Conservation (phyloP, 2,329 filamentous ascomycete genomes). For the Fusarium beomiforme region DNA sequence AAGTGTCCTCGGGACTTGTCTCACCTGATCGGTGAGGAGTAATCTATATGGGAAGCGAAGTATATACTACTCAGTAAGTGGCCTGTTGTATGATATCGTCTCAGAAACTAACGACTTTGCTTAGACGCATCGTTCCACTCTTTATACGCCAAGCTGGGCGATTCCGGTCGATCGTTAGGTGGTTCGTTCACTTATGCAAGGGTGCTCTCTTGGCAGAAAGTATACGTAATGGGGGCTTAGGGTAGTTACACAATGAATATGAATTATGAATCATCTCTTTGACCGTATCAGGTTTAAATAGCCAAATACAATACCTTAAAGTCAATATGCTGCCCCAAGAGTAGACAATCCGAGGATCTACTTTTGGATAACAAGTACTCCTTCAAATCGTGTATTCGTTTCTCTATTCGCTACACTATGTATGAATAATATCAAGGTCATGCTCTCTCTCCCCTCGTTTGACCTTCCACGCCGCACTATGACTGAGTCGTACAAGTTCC, state of each 20-base stretch:
- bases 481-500: slow-evolving; percentile 32
- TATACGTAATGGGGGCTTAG: too few relatives aligned
- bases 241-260: too few relatives aligned
- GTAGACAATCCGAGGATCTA: too few relatives aligned
- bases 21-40: not conserved
- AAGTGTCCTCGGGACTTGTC: not conserved
- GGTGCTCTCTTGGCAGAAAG: not conserved
- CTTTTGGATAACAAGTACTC: too few relatives aligned
- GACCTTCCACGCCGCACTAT: slow-evolving; percentile 33
- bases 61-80: not conserved
- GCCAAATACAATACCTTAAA: too few relatives aligned
- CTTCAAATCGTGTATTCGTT: too few relatives aligned
- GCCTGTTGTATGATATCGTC: too few relatives aligned
- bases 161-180: not conserved
- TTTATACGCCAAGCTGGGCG: not conserved
- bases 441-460: slow-evolving; percentile 28
- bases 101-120: too few relatives aligned
- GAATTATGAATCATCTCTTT: rapidly evolving
- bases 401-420: not conserved
- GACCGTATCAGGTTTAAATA: rapidly evolving
- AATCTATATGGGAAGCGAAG: rapidly evolving
- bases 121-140: not conserved
- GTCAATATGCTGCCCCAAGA: too few relatives aligned
- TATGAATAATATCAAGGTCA: slow-evolving; percentile 34
- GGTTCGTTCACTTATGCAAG: not conserved